Conservation (phyloP, 106 monocot species). For the Dioscorea zingiberensis region DNA sequence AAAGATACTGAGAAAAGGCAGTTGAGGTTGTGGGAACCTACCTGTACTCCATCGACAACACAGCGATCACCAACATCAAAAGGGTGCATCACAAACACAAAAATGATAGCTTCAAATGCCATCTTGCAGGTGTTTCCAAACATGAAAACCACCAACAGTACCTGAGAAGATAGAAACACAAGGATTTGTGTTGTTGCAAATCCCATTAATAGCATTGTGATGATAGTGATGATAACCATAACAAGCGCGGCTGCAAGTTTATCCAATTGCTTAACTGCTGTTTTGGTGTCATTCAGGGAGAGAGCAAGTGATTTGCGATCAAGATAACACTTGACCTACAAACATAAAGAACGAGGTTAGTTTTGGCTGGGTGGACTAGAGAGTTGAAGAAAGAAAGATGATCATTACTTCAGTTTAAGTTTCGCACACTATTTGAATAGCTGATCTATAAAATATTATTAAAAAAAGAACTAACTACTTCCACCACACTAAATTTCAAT, state of each 20-base stretch:
- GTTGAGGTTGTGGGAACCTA: too few relatives aligned
- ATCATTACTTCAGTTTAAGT: too few relatives aligned
- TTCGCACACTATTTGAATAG: too few relatives aligned
- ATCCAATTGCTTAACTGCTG: constrained; percentile 81
- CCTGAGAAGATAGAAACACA: constrained; percentile 79
- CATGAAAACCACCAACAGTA: constrained; percentile 73
- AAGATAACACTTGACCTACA: constrained; percentile 77
- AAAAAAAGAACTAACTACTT: too few relatives aligned
- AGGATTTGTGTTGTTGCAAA: constrained; percentile 80
- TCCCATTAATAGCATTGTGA: constrained; percentile 67
- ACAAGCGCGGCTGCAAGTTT: constrained; percentile 44
- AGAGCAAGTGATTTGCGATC: constrained; percentile 83
- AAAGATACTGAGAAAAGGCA: too few relatives aligned
- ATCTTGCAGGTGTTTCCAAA: constrained; percentile 94
- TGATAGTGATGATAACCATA: constrained; percentile 38
- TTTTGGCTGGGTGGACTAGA: too few relatives aligned
- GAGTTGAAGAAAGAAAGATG: too few relatives aligned
- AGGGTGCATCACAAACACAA: constrained; percentile 96
- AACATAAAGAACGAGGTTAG: constrained; percentile 23
- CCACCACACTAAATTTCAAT: too few relatives aligned
- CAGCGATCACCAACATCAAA: constrained; percentile 98
- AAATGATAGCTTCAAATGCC: constrained; percentile 78
- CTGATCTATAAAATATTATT: too few relatives aligned
- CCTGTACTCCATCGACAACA: constrained; percentile 85
- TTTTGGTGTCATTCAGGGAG: constrained; percentile 89